A percentile compares a stretch with the other conserved stretches of the same genome.
These are phyloP conservation scores for Botrytis fragariae DNA, from an alignment of 2,329 filamentous ascomycete species.

Conservation along the genomic window DNA sequence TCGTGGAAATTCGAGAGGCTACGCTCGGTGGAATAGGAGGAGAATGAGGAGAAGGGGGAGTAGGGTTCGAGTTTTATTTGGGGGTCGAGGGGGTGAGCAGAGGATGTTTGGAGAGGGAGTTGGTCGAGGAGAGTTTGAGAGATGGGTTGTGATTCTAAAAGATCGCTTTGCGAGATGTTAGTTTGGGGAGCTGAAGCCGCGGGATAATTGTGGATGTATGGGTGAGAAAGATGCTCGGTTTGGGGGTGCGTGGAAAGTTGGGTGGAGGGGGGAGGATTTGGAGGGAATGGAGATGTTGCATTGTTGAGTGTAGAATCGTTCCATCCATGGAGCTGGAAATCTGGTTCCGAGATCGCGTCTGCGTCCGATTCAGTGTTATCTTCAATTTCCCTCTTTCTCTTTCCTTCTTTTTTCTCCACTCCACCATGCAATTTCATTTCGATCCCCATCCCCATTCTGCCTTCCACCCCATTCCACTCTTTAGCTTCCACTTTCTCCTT, in stretches of 20 bases:
- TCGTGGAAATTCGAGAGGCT: not conserved
- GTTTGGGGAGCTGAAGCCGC: too few relatives aligned
- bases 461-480: too few relatives aligned
- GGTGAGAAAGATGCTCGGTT: not conserved
- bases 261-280: not conserved
- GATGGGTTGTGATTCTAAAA: not conserved
- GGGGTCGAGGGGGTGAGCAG: not conserved
- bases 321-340: constrained; percentile 1
- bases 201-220: not conserved
- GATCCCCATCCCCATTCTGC: not conserved
- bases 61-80: not conserved
- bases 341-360: not conserved
- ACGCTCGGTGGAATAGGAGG: not conserved
- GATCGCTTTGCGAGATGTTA: too few relatives aligned
- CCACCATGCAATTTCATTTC: not conserved
- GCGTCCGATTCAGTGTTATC: not conserved
- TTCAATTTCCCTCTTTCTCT: not conserved
- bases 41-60: not conserved
- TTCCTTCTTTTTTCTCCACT: not conserved
- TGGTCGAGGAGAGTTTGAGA: not conserved
- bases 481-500: not conserved
- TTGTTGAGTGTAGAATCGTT: not conserved
- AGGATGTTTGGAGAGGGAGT: not conserved
- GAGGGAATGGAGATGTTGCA: not conserved
- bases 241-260: not conserved